Conservation (phyloP, 208 protist species). For the Wallacemonas sp. region DNA sequence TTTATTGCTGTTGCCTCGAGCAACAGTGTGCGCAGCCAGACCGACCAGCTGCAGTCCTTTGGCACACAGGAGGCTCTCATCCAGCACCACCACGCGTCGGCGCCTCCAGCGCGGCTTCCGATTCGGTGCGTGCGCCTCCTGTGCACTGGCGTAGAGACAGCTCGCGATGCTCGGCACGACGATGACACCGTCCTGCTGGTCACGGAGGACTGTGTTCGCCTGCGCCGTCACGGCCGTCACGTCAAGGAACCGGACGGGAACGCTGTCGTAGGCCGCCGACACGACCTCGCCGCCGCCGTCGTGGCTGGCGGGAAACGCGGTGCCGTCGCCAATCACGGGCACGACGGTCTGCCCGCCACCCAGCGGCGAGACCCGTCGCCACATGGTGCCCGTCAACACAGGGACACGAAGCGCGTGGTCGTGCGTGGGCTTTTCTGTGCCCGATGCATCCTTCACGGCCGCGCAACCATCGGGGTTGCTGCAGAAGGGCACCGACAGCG, state of each 20-base stretch:
- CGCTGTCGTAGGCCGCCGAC: neutral
- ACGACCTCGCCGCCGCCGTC: neutral
- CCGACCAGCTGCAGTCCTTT: neutral
- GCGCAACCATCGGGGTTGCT: neutral
- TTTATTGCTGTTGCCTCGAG: neutral
- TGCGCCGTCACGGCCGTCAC: conserved; percentile 34
- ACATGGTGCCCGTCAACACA: neutral
- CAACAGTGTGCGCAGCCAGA: neutral
- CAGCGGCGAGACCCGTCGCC: neutral
- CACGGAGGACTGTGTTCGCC: conserved; percentile 28
- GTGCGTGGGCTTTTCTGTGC: neutral
- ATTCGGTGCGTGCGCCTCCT: neutral
- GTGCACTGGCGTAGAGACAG: neutral
- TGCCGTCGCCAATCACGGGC: neutral
- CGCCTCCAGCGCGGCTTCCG: conserved; percentile 12
- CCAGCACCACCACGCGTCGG: conserved; percentile 11
- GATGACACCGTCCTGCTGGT: conserved; percentile 6
- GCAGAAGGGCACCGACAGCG: conserved; percentile 6
- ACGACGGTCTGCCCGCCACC: neutral
- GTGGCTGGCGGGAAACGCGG: neutral
- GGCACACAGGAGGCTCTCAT: neutral
- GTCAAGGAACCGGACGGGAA: conserved; percentile 29
- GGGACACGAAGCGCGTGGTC: neutral
- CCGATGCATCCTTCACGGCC: neutral
- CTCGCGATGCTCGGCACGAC: neutral